Evolutionary conservation across 2,329 filamentous ascomycete species (phyloP).

Genomic region (Cladophialophora chaetospira): DNA sequence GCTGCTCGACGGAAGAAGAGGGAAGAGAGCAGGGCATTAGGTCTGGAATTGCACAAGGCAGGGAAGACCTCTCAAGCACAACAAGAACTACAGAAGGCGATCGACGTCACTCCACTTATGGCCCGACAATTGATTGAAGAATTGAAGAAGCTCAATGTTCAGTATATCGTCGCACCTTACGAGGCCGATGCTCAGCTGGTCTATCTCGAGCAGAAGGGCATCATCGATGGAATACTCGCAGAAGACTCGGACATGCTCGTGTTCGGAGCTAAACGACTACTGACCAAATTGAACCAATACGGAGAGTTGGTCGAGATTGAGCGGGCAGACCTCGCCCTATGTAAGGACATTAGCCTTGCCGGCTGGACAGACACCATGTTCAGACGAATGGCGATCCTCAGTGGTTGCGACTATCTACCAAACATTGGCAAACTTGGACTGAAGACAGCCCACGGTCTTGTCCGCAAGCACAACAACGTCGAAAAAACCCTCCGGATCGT

Average conservation of each 20-base stretch:
- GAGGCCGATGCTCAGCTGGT: conserved; percentile 97
- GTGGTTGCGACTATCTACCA: conserved; percentile 92
- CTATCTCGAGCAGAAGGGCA: conserved; percentile 83
- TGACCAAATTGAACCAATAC: conserved; percentile 93
- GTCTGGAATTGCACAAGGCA: conserved; percentile 76
- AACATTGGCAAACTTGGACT: conserved; percentile 83
- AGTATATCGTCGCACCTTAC: conserved; percentile 93
- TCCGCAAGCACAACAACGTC: conserved; percentile 85
- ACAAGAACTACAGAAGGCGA: conserved; percentile 86
- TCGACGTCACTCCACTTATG: conserved; percentile 97
- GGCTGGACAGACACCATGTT: conserved; percentile 94
- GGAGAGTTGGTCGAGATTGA: conserved; percentile 92
- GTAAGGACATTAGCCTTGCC: conserved; percentile 81
- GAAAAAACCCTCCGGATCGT: conserved; percentile 80
- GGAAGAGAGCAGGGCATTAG: conserved; percentile 73
- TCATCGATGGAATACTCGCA: conserved; percentile 85
- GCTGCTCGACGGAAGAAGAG: conserved; percentile 72
- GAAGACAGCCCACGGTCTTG: conserved; percentile 88
- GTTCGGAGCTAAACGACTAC: conserved; percentile 84
- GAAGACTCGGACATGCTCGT: conserved; percentile 96
- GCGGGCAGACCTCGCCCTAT: conserved; percentile 82
- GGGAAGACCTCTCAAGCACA: conserved; percentile 81
- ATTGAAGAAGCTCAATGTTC: conserved; percentile 74
- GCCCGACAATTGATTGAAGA: conserved; percentile 88
- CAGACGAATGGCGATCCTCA: conserved; percentile 91